Evolutionary conservation across 163 green algal genomes (phyloP).

Genomic region (Volvox carteri): DNA sequence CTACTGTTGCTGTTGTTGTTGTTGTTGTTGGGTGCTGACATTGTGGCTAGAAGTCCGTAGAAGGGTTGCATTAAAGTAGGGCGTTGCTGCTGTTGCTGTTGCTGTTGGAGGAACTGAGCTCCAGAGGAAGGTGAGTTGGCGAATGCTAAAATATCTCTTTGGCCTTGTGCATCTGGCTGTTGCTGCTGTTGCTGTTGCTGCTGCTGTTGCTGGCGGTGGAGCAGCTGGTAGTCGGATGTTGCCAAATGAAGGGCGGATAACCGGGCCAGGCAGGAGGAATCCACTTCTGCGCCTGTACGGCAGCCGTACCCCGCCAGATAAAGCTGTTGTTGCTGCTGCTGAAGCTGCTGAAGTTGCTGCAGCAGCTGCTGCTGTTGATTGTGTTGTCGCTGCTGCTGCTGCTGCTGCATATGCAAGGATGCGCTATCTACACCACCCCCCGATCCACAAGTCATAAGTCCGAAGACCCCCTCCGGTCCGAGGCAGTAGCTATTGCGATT

Average conservation of each 20-base stretch:
- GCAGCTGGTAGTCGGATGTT: constrained; percentile 31
- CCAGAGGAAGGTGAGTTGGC: not conserved
- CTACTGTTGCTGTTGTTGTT: not conserved
- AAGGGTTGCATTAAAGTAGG: not conserved
- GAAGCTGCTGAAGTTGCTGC: not conserved
- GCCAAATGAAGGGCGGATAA: constrained; percentile 40
- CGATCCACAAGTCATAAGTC: too few species aligned
- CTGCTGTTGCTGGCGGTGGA: constrained; percentile 22
- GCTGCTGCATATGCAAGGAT: not conserved
- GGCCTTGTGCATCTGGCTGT: not conserved
- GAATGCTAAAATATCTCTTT: not conserved
- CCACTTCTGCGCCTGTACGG: not conserved
- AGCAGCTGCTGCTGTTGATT: not conserved
- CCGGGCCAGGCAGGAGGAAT: constrained; percentile 39
- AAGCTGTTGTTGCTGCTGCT: constrained; percentile 6
- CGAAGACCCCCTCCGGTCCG: too few species aligned
- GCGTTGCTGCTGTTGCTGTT: not conserved
- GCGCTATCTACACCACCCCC: not conserved
- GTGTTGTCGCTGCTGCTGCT: not conserved
- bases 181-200: constrained; percentile 19
- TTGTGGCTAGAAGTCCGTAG: not conserved
- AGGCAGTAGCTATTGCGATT: not conserved
- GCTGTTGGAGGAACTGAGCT: not conserved
- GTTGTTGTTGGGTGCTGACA: not conserved
- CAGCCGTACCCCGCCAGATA: not conserved